Evolutionary conservation across 1,139 yeast species (phyloP), one percentile per base, ranked within the genome.

Genomic region (Pichia sp.): DNA sequence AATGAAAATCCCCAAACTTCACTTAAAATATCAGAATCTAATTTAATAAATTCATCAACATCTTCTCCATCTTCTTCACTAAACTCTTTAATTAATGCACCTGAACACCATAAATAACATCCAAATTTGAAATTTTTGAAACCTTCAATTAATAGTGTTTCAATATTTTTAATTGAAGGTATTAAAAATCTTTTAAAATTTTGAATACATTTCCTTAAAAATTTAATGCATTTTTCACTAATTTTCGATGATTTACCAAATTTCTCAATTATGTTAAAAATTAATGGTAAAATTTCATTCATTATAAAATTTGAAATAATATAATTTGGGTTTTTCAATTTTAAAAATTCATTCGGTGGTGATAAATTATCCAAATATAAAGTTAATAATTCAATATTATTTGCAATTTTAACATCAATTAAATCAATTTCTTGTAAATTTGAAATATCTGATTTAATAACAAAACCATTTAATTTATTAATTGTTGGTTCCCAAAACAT

Each of bases 81-180:
- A 68, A 79, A 90, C 57, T 87, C 95, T 56, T 89, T 80, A 50
- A 91, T 80, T 33, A 89, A 72, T 6, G 87, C 78, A 5, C 96
- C 97, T 3, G 96, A 84, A 19, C 88, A 95, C 95, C 96, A 91
- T 54, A 91, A 71, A 65, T 85, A 91, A 66, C 96, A 87, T 2
- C 97, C 97, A 63, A 72, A 80, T 45, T 82, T 80, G 36, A 84
- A 84, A 46, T 72, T 70, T 47, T 81, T 76, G 70, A 89, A 91
- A 7, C 95, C 93, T 43, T 76, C 74, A 1, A 75, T 79, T 54
- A 88, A 75, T 57, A 84, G 72, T 53, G 74, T 77, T 1, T 90
- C 91, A 48, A 89, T 76, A 14, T 80, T 74, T 3, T 83, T 80
- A 38, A 91, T 72, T 33, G 86, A 73, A 2, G 86, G 81, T 45